Percentiles rank a stretch among this genome's conserved stretches.
phyloP scores from a whole-genome alignment of 495 filamentous ascomycete genomes.

The Xylaria bambusicola region DNA sequence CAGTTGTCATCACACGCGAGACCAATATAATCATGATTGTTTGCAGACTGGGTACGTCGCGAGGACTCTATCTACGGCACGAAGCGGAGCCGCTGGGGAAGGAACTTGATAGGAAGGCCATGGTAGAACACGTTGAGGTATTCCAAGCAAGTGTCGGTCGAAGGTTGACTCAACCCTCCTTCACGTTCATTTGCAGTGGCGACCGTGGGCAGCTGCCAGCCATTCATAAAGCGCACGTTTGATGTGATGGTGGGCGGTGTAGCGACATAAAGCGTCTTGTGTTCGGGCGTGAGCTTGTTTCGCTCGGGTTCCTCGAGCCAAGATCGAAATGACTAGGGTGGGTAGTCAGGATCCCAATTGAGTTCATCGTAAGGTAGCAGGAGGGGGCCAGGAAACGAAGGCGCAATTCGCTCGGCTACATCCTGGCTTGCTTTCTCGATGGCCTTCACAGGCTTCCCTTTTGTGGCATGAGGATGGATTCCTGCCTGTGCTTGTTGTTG shows the following conservation, averaged over 20 bases:
- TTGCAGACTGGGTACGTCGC: conserved; percentile 15
- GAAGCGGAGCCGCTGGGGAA: conserved; percentile 41
- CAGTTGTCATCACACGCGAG: conserved; percentile 38
- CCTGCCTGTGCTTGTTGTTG: conserved; percentile 32
- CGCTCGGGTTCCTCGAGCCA: conserved; percentile 54
- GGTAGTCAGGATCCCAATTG: conserved; percentile 52
- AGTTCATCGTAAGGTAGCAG: conserved; percentile 64
- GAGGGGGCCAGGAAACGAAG: conserved; percentile 60
- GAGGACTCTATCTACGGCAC: conserved; percentile 46
- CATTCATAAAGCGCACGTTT: conserved; percentile 35
- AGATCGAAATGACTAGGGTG: conserved; percentile 58
- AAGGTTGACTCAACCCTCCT: conserved; percentile 17
- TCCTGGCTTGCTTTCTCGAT: conserved; percentile 18
- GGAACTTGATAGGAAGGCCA: conserved; percentile 53
- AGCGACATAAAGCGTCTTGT: conserved; percentile 59
- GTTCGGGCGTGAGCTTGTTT: conserved; percentile 51
- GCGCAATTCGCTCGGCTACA: conserved; percentile 10
- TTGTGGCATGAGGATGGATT: conserved; percentile 21
- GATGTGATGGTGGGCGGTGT: conserved; percentile 41
- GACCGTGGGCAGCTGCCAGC: conserved; percentile 39
- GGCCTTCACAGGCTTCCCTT: background rate
- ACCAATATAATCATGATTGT: conserved; percentile 39
- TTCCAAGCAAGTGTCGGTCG: conserved; percentile 40
- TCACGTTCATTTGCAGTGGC: too few relatives aligned
- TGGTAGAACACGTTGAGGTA: conserved; percentile 67